These are phyloP conservation scores for Solanum chacoense DNA, from an alignment of 305 asterid species.

Conservation along the genomic window DNA sequence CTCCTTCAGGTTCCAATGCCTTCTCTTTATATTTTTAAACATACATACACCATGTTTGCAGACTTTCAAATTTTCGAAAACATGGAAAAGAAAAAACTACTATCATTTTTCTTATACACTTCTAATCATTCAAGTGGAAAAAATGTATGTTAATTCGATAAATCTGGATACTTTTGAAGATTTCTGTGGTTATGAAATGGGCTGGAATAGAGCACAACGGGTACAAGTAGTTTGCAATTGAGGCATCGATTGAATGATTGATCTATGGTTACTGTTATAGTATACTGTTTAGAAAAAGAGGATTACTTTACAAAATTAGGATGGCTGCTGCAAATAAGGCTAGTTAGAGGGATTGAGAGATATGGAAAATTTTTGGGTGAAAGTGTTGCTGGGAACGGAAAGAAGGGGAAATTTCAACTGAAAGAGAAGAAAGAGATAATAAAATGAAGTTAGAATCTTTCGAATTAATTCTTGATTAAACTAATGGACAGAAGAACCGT, in stretches of 20 bases:
- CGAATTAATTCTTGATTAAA: not conserved
- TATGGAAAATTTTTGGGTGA: not conserved
- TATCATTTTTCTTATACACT: not conserved
- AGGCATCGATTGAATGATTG: not conserved
- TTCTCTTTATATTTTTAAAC: not conserved
- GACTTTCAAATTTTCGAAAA: not conserved
- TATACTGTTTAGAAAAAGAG: not conserved
- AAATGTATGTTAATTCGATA: not conserved
- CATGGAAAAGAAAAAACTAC: not conserved
- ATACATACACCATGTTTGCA: not conserved
- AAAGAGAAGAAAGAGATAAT: not conserved
- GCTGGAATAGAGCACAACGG: not conserved
- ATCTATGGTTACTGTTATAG: not conserved
- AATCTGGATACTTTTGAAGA: not conserved
- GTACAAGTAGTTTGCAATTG: not conserved
- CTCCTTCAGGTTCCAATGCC: constrained; percentile 45
- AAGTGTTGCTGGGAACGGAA: not conserved
- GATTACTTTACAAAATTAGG: not conserved
- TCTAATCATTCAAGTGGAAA: not conserved
- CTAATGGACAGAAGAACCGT: not conserved
- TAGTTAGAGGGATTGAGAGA: not conserved
- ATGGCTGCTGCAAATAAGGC: not conserved
- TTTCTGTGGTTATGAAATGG: not conserved
- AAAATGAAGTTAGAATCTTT: not conserved
- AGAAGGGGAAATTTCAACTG: not conserved